A percentile compares a stretch with the other conserved stretches of the same genome.
phyloP scores from a whole-genome alignment of 768 basidiomycete genomes.

The Suillus ampliporus region DNA sequence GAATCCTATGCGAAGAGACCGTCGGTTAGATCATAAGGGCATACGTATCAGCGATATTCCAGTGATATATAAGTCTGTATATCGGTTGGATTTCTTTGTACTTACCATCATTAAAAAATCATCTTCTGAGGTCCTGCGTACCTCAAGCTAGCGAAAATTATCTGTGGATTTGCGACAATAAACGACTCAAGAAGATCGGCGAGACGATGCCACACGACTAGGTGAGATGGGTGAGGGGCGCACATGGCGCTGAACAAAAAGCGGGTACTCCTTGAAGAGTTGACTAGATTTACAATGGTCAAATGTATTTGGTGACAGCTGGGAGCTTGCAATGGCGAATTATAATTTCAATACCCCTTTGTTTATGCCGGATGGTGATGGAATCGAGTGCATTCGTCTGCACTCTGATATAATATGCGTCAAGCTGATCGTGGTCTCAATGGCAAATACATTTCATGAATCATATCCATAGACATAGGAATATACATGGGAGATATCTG shows the following conservation, averaged over 20 bases:
- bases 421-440: background rate
- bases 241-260: constrained; percentile 39
- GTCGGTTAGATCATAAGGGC: too few species aligned
- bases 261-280: constrained; percentile 79
- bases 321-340: background rate
- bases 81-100: too few species aligned
- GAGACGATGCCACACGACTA: constrained; percentile 69
- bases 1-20: too few species aligned
- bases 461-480: constrained; percentile 2
- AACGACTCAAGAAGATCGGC: constrained; percentile 70
- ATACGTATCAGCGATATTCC: too few species aligned
- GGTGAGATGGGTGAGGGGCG: constrained; percentile 75
- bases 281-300: constrained; percentile 95
- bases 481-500: too few species aligned
- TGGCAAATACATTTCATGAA: background rate
- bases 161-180: too few species aligned
- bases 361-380: background rate
- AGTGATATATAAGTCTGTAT: too few species aligned
- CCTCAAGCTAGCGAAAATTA: too few species aligned
- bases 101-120: too few species aligned
- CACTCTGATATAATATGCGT: background rate
- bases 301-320: constrained; percentile 79
- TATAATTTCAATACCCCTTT: background rate
- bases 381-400: background rate
- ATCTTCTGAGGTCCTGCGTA: too few species aligned